Base-by-base conservation (phyloP, 306 rosid genomes). In the Vigna unguiculata region DNA sequence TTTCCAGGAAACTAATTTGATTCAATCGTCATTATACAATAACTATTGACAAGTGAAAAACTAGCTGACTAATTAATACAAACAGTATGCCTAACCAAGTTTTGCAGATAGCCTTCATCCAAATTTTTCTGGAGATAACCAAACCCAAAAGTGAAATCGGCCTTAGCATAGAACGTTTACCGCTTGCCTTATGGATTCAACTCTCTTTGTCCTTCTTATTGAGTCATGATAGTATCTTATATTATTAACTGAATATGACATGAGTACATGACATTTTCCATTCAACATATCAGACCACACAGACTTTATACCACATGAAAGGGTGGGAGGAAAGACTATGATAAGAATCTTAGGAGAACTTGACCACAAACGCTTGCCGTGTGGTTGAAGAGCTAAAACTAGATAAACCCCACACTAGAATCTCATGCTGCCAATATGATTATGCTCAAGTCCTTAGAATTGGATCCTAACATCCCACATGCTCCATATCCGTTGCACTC, bases 111-210 rank as follows among this genome's bases (percentile, higher is more conserved):
- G 83, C 45, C 40, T 30, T 13, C 69, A 30, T 41, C 63, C 34
- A 6, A 32, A 24, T 28, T 62, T 25, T 72, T 34, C 63, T 65
- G 7, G 55, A 65, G 19, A 34, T 45, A 55, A 66, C 59, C 61
- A 55, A 80, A 80, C 70, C 14, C 47, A 55, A 64, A 43, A 17
- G 70, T n/a, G n/a, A n/a, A n/a, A n/a, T n/a, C n/a, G n/a, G n/a
- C n/a, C n/a, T n/a, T n/a, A n/a, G n/a, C n/a, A n/a, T n/a, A n/a
- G n/a, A n/a, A n/a, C n/a, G n/a, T n/a, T n/a, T n/a, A n/a, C n/a
- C n/a, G n/a, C n/a, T n/a, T n/a, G n/a, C n/a, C n/a, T n/a, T n/a
- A n/a, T n/a, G 14, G 24, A 80, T 47, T 67, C 62, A 71, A 36
- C 45, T 71, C 30, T 46, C 53, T 46, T 15, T 2, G 15, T 55